These are phyloP conservation scores for Geum urbanum DNA, from an alignment of 306 rosid species.

Conservation along the genomic window DNA sequence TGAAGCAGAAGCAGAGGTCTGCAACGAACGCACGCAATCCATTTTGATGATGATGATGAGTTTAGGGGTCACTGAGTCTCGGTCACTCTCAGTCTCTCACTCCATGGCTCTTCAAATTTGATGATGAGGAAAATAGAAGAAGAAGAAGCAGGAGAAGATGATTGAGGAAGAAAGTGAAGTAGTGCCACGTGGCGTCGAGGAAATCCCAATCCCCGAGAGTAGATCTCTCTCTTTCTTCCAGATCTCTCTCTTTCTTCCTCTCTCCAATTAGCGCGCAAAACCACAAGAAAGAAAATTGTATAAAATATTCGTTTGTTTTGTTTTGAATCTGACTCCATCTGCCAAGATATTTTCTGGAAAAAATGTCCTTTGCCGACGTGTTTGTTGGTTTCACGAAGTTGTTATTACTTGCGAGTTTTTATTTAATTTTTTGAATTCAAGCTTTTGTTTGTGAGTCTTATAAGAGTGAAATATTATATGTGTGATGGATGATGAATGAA, in stretches of 20 bases:
- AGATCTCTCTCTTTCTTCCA: background rate
- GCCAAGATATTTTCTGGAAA: background rate
- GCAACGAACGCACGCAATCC: conserved; percentile 41
- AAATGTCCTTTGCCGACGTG: too few species aligned
- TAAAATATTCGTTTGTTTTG: background rate
- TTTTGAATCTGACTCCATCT: background rate
- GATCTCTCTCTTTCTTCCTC: background rate
- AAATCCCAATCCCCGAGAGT: background rate
- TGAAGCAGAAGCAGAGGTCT: conserved; percentile 27
- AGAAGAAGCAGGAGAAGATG: background rate
- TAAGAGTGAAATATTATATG: too few species aligned
- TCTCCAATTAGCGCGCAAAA: background rate
- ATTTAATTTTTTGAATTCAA: too few species aligned
- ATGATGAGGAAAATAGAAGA: too few species aligned
- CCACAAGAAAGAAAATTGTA: background rate
- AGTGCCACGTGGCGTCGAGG: background rate
- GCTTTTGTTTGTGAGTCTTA: too few species aligned
- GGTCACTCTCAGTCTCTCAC: too few species aligned
- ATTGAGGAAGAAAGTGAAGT: background rate
- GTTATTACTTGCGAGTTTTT: too few species aligned
- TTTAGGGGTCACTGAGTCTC: too few species aligned
- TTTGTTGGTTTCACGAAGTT: background rate
- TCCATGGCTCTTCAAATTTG: background rate
- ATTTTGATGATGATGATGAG: background rate
- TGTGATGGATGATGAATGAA: too few species aligned